Evolutionary conservation across 2,329 filamentous ascomycete genomes (phyloP).

Genomic region (Exophiala sp.): DNA sequence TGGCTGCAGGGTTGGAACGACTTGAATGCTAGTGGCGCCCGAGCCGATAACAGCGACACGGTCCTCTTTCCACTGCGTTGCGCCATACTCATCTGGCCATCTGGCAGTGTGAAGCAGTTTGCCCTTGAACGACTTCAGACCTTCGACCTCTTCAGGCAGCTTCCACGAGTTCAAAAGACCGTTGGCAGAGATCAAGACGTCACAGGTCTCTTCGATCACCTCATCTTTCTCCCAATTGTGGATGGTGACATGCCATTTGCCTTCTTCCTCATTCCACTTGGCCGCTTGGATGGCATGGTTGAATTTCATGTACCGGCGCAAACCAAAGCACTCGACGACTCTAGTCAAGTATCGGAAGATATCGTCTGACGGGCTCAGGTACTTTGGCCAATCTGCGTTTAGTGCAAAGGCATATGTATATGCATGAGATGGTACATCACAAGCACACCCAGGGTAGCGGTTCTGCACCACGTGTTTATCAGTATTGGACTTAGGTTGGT

Average conservation of each 20-base stretch:
- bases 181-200: constrained; percentile 42
- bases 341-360: constrained; percentile 48
- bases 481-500: constrained; percentile 29
- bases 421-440: constrained; percentile 44
- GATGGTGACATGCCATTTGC: constrained; percentile 48
- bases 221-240: constrained; percentile 33
- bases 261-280: constrained; percentile 48
- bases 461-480: constrained; percentile 38
- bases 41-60: constrained; percentile 44
- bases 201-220: constrained; percentile 42
- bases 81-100: constrained; percentile 45
- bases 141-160: constrained; percentile 37
- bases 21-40: constrained; percentile 43
- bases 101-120: constrained; percentile 35
- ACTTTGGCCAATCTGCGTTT: constrained; percentile 45
- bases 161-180: constrained; percentile 40
- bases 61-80: constrained; percentile 41
- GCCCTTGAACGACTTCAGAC: constrained; percentile 45
- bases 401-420: constrained; percentile 44
- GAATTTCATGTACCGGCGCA: constrained; percentile 53
- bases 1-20: constrained; percentile 46
- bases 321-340: constrained; percentile 46
- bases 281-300: constrained; percentile 44
- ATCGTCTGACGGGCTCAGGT: constrained; percentile 43
- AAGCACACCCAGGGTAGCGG: constrained; percentile 37